Percentiles rank a stretch among this genome's conserved stretches.
phyloP scores from a whole-genome alignment of 2,329 filamentous ascomycete species.

The Aspergillus neoniger region DNA sequence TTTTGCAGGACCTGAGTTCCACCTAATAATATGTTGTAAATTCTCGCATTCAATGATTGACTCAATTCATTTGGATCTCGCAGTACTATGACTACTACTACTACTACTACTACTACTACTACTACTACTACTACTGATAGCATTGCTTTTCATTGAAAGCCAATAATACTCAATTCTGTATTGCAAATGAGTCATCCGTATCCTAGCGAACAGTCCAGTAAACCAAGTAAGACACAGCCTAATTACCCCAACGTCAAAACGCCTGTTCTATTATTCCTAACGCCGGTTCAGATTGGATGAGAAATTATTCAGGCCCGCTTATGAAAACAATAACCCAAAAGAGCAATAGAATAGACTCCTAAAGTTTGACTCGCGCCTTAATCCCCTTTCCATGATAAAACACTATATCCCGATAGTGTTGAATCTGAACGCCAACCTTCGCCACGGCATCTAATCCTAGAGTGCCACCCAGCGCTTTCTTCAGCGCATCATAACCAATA shows the following conservation, averaged over 20 bases:
- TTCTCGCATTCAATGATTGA: background rate
- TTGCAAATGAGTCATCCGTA: too few species aligned
- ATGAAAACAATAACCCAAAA: background rate
- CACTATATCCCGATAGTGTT: constrained; percentile 71
- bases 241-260: background rate
- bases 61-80: too few species aligned
- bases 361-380: constrained; percentile 60
- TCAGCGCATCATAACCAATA: constrained; percentile 80
- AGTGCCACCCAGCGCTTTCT: constrained; percentile 74
- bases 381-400: constrained; percentile 72
- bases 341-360: constrained; percentile 8
- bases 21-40: background rate
- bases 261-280: constrained; percentile 2
- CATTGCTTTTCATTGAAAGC: too few species aligned
- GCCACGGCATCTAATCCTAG: constrained; percentile 79
- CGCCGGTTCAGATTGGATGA: background rate
- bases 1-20: too few species aligned
- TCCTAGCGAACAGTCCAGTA: background rate
- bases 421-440: constrained; percentile 71
- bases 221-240: background rate
- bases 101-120: too few species aligned
- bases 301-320: background rate
- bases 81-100: too few species aligned
- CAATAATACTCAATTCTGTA: too few species aligned
- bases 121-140: background rate